phyloP scores from a whole-genome alignment of 805 yeast genomes.

The Ogataea chonburiensis region DNA sequence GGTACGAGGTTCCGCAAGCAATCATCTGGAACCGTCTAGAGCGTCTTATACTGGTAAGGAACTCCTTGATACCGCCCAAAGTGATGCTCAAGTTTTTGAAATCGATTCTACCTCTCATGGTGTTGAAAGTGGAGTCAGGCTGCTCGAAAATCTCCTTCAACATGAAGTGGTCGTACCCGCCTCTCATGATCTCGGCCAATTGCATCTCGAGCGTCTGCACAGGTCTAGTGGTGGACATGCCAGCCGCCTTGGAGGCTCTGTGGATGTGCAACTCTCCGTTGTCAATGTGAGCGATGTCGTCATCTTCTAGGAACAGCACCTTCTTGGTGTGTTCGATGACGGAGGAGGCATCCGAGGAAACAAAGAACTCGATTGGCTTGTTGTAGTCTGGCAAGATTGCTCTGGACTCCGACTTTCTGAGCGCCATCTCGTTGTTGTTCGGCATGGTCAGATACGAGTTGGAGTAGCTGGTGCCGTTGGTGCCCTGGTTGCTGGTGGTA shows the following conservation, averaged over 20 bases:
- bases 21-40: slow-evolving; percentile 96
- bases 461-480: slow-evolving; percentile 15
- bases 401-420: slow-evolving; percentile 62
- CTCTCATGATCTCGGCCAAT: slow-evolving; percentile 97
- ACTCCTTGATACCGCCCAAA: slow-evolving; percentile 86
- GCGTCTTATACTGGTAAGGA: slow-evolving; percentile 85
- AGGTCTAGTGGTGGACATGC: slow-evolving; percentile 90
- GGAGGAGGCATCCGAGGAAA: slow-evolving; percentile 96
- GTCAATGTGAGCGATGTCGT: slow-evolving; percentile 96
- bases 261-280: slow-evolving; percentile 98
- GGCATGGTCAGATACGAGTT: slow-evolving; percentile 20
- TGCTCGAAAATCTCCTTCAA: slow-evolving; percentile 98
- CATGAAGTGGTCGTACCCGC: slow-evolving; percentile 95
- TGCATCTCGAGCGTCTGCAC: slow-evolving; percentile 97
- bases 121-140: slow-evolving; percentile 96
- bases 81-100: slow-evolving; percentile 74
- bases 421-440: slow-evolving; percentile 19
- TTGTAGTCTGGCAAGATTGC: slow-evolving; percentile 94
- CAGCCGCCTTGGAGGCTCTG: slow-evolving; percentile 85
- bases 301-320: slow-evolving; percentile 94
- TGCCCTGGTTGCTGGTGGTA: slow-evolving; percentile 34
- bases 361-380: slow-evolving; percentile 88
- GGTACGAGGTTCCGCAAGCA: slow-evolving; percentile 99
- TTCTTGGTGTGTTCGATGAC: slow-evolving; percentile 96
- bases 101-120: slow-evolving; percentile 99